phyloP scores from a whole-genome alignment of 176 grass and related monocot species.

The Oryza coarctata region DNA sequence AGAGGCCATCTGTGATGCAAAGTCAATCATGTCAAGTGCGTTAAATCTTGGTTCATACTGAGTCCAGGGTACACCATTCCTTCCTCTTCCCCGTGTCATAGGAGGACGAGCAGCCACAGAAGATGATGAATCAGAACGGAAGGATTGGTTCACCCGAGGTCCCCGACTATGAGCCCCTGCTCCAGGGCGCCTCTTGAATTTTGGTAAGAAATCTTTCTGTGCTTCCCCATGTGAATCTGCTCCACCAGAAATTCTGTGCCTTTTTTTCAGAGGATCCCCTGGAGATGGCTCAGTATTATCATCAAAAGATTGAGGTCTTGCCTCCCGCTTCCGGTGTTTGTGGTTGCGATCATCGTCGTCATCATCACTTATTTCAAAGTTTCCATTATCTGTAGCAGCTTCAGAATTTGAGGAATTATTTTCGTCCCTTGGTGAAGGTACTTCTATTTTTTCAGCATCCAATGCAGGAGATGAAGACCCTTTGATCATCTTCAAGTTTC shows the following conservation, averaged over 20 bases:
- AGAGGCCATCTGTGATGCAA: constrained; percentile 71
- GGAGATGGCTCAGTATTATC: constrained; percentile 51
- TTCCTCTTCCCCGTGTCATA: constrained; percentile 76
- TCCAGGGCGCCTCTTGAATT: constrained; percentile 60
- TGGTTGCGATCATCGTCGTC: constrained; percentile 97
- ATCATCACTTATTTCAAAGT: constrained; percentile 65
- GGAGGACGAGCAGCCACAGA: constrained; percentile 38
- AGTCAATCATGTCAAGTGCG: constrained; percentile 70
- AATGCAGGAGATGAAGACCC: constrained; percentile 41
- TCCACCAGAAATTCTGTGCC: constrained; percentile 47
- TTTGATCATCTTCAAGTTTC: constrained; percentile 50
- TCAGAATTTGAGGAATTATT: constrained; percentile 68
- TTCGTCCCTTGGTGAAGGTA: constrained; percentile 62
- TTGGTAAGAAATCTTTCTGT: constrained; percentile 54
- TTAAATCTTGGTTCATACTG: constrained; percentile 79
- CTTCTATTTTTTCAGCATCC: constrained; percentile 49
- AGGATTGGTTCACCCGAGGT: constrained; percentile 54
- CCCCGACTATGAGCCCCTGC: constrained; percentile 32
- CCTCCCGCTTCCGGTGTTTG: constrained; percentile 80
- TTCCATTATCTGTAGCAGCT: constrained; percentile 62
- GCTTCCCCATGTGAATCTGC: constrained; percentile 40
- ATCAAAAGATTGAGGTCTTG: constrained; percentile 53
- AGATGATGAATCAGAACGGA: constrained; percentile 49
- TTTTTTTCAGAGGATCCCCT: constrained; percentile 47
- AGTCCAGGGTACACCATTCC: constrained; percentile 57